Evolutionary conservation across 163 green algal species (phyloP), one percentile per base, ranked within the genome.

Genomic region (Trebouxia gelatinosa): DNA sequence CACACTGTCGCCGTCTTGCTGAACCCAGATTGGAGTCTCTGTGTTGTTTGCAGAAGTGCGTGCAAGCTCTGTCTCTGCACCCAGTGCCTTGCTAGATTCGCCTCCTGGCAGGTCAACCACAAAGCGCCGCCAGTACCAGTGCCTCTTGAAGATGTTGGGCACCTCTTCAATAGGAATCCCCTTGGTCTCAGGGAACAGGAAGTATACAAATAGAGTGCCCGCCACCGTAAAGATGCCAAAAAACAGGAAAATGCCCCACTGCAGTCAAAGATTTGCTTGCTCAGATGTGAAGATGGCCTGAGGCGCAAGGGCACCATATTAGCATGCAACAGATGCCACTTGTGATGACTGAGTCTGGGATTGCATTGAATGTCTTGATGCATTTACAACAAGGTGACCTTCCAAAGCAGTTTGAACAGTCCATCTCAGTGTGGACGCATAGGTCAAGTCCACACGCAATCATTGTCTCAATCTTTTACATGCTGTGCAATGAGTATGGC

Each of bases 191-290:
- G 80, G 80, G 39, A 75, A 75, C 50, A 78, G 38, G 71, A 74
- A 77, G 70, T 39, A 54, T 13, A 80, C 75, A 43, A 70, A 70
- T 3, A 71, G 54, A 4, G 74, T 70, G 54, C 70, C 74, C 86
- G 87, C 28, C 86, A 75, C 65, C 88, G 43, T 37, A 87, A 81
- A 74, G 62, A 85, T 0, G 75, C 43, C 88, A 61, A 95, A 95
- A 75, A 95, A 93, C 26, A 96, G 80, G 88, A 94, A 94, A 32
- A 89, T 89, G 28, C 87, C 91, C 70, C 76, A 96, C 78, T 88
- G 59, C 51, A 70, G 40, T 2, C 17, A 62, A 21, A 28, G 17
- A 1, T n/a, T n/a, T n/a, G n/a, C n/a, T n/a, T n/a, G n/a, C n/a
- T n/a, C n/a, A n/a, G n/a, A n/a, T n/a, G n/a, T n/a, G n/a, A n/a